Evolutionary conservation across 805 yeast species (phyloP), one percentile per base, ranked within the genome.

Genomic region (Cyberlindnera lachancei): DNA sequence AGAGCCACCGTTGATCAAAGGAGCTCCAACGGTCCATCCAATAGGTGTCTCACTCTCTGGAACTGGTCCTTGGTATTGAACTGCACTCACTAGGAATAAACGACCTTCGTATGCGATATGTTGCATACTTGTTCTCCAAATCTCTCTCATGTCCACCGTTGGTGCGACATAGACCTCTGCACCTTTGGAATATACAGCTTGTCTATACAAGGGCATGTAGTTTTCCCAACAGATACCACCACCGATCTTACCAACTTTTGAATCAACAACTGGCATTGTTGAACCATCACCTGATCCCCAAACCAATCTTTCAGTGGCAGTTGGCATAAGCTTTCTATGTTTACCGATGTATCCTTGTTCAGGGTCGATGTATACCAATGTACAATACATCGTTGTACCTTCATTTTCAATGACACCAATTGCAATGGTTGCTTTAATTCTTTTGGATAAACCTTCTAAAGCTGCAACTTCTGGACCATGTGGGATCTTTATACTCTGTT

Each of bases 251-350:
- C 66, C 66, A 5, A 48, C 59, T 3, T 47, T 36, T 15, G 58
- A 44, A 14, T 64, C 58, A 19, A 60, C 56, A 9, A 59, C 61
- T 4, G 60, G 56, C 29, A 66, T 40, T 3, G 68, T 63, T 5
- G 68, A 61, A 4, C 72, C 72, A 34, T 65, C 70, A 23, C 71
- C 71, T 30, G 57, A 58, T 2, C 67, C 68, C 70, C 70, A 66
- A 10, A 65, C 49, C 26, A 64, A 47, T 24, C 69, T 53, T 45
- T 66, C 72, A 16, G 59, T 48, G 12, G 64, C 70, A 5, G 71
- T 65, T 24, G 71, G 71, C 48, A 59, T 45, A 36, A 63, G 45
- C 37, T 66, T 66, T 19, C 72, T 52, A 41, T 65, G 71, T 37
- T 64, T 63, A 4, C 56, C 66, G 16, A 58, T 59, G 28, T 55